Evolutionary conservation across 495 filamentous ascomycete species (phyloP).

Genomic region (Aspergillus funiculosus): DNA sequence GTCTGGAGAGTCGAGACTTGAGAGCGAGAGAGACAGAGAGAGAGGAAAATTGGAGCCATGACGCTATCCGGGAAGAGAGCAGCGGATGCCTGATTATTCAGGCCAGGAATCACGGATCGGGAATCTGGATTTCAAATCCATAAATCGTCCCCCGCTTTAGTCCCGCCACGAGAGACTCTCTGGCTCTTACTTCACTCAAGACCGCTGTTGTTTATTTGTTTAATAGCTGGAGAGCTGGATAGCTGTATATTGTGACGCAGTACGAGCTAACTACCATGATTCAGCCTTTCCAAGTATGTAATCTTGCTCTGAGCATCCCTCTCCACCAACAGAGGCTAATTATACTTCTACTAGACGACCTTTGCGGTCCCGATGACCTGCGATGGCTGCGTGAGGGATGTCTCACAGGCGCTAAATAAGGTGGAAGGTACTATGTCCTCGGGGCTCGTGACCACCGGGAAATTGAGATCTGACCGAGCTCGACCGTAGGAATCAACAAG

Average conservation of each 20-base stretch:
- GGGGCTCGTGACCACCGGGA: no score
- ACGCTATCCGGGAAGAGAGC: conserved; percentile 29
- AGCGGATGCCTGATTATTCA: conserved; percentile 2
- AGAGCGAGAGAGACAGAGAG: neutral
- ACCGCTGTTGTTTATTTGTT: neutral
- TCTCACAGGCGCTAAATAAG: conserved; percentile 68
- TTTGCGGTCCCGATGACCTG: conserved; percentile 95
- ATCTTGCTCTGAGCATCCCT: neutral
- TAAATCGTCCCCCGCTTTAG: conserved; percentile 8
- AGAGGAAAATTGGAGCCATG: conserved; percentile 24
- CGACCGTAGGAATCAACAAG: conserved; percentile 47
- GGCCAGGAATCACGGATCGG: neutral
- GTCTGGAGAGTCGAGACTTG: neutral
- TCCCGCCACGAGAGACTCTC: conserved; percentile 5
- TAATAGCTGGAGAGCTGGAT: neutral
- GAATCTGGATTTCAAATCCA: conserved; percentile 8
- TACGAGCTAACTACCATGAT: conserved; percentile 40
- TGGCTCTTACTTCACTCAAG: neutral
- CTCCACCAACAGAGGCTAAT: conserved; percentile 1
- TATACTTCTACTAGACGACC: conserved; percentile 63
- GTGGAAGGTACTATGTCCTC: conserved; percentile 56
- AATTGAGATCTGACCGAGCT: no score
- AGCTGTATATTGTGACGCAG: neutral
- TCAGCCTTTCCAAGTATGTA: conserved; percentile 52
- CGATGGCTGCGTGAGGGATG: conserved; percentile 75